Percentiles rank a stretch among this genome's conserved stretches.
These are phyloP conservation scores for Hondaea fermentalgiana DNA, from an alignment of 108 stramenopile species.

Conservation along the genomic window DNA sequence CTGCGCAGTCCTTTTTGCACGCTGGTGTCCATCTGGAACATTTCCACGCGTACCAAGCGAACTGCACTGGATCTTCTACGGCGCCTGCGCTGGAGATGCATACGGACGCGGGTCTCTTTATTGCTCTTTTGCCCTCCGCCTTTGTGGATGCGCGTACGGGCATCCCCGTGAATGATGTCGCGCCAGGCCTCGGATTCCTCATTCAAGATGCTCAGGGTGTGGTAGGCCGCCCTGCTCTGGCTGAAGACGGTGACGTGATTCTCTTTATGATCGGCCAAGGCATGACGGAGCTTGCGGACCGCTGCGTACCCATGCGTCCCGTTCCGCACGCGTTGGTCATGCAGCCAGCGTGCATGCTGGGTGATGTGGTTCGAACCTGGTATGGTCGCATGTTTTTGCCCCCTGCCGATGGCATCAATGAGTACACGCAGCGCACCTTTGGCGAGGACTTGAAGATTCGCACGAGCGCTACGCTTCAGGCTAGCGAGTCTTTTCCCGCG, in stretches of 20 bases:
- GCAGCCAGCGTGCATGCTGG: neutral
- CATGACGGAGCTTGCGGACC: neutral
- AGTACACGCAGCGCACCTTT: neutral
- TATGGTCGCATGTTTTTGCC: constrained; percentile 1
- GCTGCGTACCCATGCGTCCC: neutral
- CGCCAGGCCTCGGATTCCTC: neutral
- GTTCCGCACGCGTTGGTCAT: neutral
- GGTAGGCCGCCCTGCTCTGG: neutral
- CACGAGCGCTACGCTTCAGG: neutral
- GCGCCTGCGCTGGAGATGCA: neutral
- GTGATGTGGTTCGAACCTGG: neutral
- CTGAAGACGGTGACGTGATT: neutral
- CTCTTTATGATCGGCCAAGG: neutral
- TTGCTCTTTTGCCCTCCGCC: neutral
- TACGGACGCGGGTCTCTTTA: neutral
- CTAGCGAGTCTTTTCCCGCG: neutral
- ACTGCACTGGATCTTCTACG: neutral
- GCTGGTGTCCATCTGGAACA: neutral
- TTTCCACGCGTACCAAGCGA: neutral
- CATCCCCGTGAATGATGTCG: neutral
- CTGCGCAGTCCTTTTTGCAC: neutral
- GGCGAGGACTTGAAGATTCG: neutral
- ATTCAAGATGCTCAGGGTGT: neutral
- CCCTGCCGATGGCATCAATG: neutral
- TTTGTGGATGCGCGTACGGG: neutral